Conservation (phyloP, 139 green algal genomes). For the Chlorella sp. region DNA sequence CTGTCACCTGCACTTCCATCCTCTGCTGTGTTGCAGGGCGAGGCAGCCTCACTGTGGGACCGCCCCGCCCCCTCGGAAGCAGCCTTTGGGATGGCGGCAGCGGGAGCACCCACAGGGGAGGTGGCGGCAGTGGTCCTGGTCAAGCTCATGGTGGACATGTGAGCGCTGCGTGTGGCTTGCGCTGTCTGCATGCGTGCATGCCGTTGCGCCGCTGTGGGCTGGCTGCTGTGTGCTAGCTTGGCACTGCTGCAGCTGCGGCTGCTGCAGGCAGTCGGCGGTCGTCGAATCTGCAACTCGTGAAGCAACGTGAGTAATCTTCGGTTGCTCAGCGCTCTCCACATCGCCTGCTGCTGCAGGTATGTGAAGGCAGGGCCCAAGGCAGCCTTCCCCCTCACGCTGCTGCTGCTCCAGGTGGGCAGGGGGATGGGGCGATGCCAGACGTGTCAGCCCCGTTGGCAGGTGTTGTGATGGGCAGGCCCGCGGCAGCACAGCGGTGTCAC, state of each 20-base stretch:
- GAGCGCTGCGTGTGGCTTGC: too few species aligned
- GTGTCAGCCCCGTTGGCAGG: too few species aligned
- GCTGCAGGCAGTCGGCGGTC: too few species aligned
- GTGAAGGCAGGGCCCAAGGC: conserved; percentile 47
- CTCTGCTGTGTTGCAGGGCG: not conserved
- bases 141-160: conserved; percentile 81
- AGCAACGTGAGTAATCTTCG: too few species aligned
- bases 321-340: too few species aligned
- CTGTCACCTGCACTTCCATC: not conserved
- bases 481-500: too few species aligned
- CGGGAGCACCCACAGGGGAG: conserved; percentile 27
- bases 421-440: not conserved
- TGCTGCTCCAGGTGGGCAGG: conserved; percentile 63
- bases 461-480: too few species aligned
- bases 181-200: too few species aligned
- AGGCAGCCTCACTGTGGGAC: not conserved
- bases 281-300: too few species aligned
- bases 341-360: conserved; percentile 29
- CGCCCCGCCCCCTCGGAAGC: not conserved
- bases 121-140: conserved; percentile 68
- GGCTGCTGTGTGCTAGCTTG: too few species aligned
- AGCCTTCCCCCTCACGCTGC: conserved; percentile 67
- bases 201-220: too few species aligned
- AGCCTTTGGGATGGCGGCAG: not conserved
- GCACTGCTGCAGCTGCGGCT: too few species aligned